A percentile compares a stretch with the other conserved stretches of the same genome.
Evolutionary conservation across 2,329 filamentous ascomycete genomes (phyloP).

Genomic region (Penicillium sp.): DNA sequence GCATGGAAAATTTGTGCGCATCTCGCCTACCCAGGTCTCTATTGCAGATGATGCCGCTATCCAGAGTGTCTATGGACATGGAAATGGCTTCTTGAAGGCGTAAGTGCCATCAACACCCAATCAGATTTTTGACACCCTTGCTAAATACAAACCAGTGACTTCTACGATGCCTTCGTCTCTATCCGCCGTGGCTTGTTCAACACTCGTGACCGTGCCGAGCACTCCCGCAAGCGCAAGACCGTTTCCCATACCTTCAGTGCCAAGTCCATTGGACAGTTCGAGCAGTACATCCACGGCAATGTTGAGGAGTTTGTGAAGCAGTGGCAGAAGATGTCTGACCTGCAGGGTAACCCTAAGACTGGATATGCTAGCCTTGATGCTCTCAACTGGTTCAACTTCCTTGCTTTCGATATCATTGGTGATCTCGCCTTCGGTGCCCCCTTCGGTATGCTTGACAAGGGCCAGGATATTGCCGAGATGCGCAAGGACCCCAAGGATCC

Average conservation of each 20-base stretch:
- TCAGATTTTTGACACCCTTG: not conserved
- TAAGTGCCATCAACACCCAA: slow-evolving; percentile 39
- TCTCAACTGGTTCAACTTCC: slow-evolving; percentile 77
- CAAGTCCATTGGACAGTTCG: slow-evolving; percentile 80
- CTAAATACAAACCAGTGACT: slow-evolving; percentile 58
- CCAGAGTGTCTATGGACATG: slow-evolving; percentile 73
- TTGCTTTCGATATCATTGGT: slow-evolving; percentile 62
- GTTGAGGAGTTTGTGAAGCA: slow-evolving; percentile 71
- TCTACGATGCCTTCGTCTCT: slow-evolving; percentile 89
- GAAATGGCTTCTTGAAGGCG: slow-evolving; percentile 73
- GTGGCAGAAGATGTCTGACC: slow-evolving; percentile 66
- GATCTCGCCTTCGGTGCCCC: slow-evolving; percentile 71
- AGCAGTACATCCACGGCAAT: slow-evolving; percentile 84
- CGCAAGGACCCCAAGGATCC: slow-evolving; percentile 60
- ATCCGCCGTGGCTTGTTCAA: slow-evolving; percentile 87
- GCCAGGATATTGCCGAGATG: slow-evolving; percentile 75
- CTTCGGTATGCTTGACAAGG: slow-evolving; percentile 79
- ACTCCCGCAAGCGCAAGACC: slow-evolving; percentile 86
- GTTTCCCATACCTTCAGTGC: slow-evolving; percentile 83
- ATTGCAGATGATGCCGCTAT: slow-evolving; percentile 81
- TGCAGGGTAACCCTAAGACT: slow-evolving; percentile 48
- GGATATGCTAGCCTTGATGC: slow-evolving; percentile 68
- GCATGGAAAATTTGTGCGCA: slow-evolving; percentile 75
- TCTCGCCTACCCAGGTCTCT: slow-evolving; percentile 82
- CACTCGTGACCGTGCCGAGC: slow-evolving; percentile 77